Percentiles rank a stretch among this genome's conserved stretches.
Conservation (phyloP, 805 yeast genomes). For the Monosporozyma yasuniensis region DNA sequence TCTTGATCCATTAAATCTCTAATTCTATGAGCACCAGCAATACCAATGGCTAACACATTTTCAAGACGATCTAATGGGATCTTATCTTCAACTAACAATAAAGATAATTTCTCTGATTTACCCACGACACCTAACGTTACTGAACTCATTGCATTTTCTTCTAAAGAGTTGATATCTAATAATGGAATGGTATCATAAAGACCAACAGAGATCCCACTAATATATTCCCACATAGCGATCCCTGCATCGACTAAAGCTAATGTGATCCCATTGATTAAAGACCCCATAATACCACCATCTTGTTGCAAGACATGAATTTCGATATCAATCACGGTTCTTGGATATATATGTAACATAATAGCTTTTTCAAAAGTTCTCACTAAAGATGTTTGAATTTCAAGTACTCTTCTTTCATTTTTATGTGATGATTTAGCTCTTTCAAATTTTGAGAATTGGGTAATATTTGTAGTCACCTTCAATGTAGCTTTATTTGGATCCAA, state of each 20-base stretch:
- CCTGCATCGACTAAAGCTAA: conserved; percentile 93
- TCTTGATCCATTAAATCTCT: conserved; percentile 80
- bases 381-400: conserved; percentile 57
- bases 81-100: conserved; percentile 72
- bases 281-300: conserved; percentile 82
- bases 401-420: conserved; percentile 60
- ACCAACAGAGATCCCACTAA: conserved; percentile 74
- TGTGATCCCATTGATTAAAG: conserved; percentile 77
- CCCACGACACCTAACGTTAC: conserved; percentile 83
- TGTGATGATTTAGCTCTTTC: conserved; percentile 59
- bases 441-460: conserved; percentile 73
- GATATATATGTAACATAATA: conserved; percentile 62
- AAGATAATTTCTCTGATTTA: conserved; percentile 64
- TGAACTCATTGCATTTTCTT: conserved; percentile 74
- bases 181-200: conserved; percentile 68
- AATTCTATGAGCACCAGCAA: conserved; percentile 77
- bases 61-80: conserved; percentile 77
- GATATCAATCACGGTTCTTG: conserved; percentile 73
- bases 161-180: conserved; percentile 72
- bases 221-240: conserved; percentile 84
- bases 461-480: conserved; percentile 53
- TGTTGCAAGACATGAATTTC: conserved; percentile 71
- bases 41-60: conserved; percentile 65
- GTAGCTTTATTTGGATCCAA: conserved; percentile 43
- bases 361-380: conserved; percentile 68